phyloP scores from a whole-genome alignment of 108 stramenopile species.

The Fistulifera solaris region DNA sequence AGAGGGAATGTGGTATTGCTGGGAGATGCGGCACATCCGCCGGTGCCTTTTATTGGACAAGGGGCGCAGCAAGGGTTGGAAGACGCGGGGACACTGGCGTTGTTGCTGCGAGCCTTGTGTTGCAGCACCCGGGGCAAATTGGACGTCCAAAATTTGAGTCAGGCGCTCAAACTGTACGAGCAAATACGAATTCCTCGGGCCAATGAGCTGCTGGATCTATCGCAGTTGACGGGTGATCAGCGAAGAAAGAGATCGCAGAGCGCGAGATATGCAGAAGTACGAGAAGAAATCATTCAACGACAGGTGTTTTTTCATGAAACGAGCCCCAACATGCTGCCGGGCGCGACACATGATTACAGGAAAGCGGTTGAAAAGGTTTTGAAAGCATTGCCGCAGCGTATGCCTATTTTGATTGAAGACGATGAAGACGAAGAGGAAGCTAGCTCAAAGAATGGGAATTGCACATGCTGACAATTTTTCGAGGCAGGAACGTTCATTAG shows the following conservation, averaged over 20 bases:
- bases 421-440: too few species aligned
- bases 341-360: slow-evolving; percentile 41
- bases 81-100: slow-evolving; percentile 22
- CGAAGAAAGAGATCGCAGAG: slow-evolving; percentile 51
- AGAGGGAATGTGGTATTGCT: slow-evolving; percentile 31
- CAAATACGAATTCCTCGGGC: slow-evolving; percentile 37
- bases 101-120: too few species aligned
- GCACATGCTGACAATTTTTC: too few species aligned
- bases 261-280: slow-evolving; percentile 35
- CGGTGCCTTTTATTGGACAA: slow-evolving; percentile 61
- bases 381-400: neutral
- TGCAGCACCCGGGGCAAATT: neutral
- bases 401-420: too few species aligned
- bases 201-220: slow-evolving; percentile 22
- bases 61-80: slow-evolving; percentile 64
- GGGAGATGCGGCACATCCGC: slow-evolving; percentile 69
- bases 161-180: slow-evolving; percentile 41
- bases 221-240: slow-evolving; percentile 34
- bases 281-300: slow-evolving; percentile 40
- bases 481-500: too few species aligned
- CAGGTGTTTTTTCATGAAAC: slow-evolving; percentile 59
- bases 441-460: too few species aligned
- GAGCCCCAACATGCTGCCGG: slow-evolving; percentile 38
- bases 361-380: slow-evolving; percentile 18
- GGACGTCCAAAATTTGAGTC: slow-evolving; percentile 16